Conservation (phyloP, 345 rosid species). For the Gossypium stocksii region DNA sequence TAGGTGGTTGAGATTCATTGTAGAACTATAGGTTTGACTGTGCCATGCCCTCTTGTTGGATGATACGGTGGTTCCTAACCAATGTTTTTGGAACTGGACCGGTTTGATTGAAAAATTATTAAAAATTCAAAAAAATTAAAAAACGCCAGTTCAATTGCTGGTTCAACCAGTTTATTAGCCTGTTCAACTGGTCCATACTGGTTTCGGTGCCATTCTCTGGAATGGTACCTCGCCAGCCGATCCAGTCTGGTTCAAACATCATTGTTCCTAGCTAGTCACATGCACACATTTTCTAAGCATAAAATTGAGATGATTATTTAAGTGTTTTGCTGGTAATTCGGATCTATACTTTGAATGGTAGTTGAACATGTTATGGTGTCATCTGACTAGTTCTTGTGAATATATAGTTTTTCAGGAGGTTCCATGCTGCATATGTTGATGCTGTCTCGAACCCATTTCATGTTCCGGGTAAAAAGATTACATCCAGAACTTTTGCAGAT, state of each 20-base stretch:
- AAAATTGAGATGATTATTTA: neutral
- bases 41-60: neutral
- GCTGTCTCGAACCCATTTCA: conserved; percentile 96
- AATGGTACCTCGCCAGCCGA: too few species aligned
- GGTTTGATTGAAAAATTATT: too few species aligned
- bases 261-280: neutral
- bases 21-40: neutral
- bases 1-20: neutral
- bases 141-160: too few species aligned
- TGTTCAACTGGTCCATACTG: too few species aligned
- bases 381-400: conserved; percentile 11
- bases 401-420: conserved; percentile 73
- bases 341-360: neutral
- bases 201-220: too few species aligned
- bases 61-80: neutral
- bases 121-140: too few species aligned
- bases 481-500: conserved; percentile 78
- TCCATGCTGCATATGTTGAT: conserved; percentile 93
- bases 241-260: too few species aligned
- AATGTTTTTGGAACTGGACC: too few species aligned
- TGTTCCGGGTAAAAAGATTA: conserved; percentile 91
- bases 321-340: neutral
- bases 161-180: too few species aligned
- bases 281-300: neutral
- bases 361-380: neutral